Evolutionary conservation across 331 rosid species (phyloP).

Genomic region (Telfairia occidentalis): DNA sequence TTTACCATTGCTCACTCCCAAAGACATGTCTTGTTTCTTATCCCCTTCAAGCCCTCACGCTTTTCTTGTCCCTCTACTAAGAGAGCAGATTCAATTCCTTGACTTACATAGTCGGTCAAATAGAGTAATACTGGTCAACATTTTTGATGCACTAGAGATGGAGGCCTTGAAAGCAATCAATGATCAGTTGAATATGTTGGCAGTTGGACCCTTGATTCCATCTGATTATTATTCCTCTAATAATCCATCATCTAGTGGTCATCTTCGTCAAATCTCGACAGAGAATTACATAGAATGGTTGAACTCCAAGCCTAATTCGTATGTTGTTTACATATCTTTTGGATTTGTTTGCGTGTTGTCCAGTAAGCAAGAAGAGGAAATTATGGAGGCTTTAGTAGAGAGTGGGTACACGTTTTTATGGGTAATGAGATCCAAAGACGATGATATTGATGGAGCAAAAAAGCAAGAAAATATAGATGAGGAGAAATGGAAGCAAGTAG

Average conservation of each 20-base stretch:
- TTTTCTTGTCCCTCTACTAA: background rate
- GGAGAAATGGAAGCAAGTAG: background rate
- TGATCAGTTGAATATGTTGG: background rate
- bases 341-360: background rate
- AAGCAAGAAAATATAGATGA: background rate
- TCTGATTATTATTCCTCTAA: too few relatives aligned
- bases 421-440: background rate
- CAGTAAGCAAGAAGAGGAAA: background rate
- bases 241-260: background rate
- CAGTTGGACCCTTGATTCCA: slow-evolving; percentile 42
- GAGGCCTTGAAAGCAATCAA: slow-evolving; percentile 16
- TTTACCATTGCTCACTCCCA: slow-evolving; percentile 9
- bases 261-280: background rate
- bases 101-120: slow-evolving; percentile 3
- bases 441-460: background rate
- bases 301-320: background rate
- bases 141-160: slow-evolving; percentile 21
- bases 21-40: slow-evolving; percentile 18
- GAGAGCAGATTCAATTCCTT: background rate
- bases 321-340: slow-evolving; percentile 9
- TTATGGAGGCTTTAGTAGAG: background rate
- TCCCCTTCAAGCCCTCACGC: slow-evolving; percentile 6
- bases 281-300: slow-evolving; percentile 7
- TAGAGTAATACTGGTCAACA: slow-evolving; percentile 22
- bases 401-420: background rate